These are phyloP conservation scores for Vairimorpha necatrix DNA, from an alignment of 371 early-diverging fungal species.

Conservation along the genomic window DNA sequence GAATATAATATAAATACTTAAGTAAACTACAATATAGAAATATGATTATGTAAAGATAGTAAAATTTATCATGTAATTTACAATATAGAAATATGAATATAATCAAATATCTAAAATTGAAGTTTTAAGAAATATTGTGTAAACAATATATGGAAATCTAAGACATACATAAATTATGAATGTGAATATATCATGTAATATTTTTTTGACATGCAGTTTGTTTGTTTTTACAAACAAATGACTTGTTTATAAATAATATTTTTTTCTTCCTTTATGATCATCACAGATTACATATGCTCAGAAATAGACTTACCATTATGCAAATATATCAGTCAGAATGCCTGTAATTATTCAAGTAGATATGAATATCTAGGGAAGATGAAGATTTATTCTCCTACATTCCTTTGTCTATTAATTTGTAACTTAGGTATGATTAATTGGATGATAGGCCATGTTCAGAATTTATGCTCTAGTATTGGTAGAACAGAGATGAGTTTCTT, in stretches of 20 bases:
- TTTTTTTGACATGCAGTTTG: too few relatives aligned
- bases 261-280: background rate
- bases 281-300: conserved; percentile 42
- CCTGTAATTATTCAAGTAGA: conserved; percentile 32
- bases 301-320: conserved; percentile 50
- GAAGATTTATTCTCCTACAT: conserved; percentile 42
- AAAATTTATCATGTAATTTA: too few relatives aligned
- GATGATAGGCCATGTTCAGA: conserved; percentile 47
- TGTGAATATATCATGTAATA: too few relatives aligned
- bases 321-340: conserved; percentile 17
- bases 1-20: too few relatives aligned
- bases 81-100: too few relatives aligned
- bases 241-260: background rate
- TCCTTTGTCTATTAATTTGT: conserved; percentile 34
- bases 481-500: conserved; percentile 57
- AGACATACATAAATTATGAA: too few relatives aligned
- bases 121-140: too few relatives aligned
- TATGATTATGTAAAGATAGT: too few relatives aligned
- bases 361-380: conserved; percentile 5
- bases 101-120: too few relatives aligned
- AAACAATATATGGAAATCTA: too few relatives aligned
- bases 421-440: conserved; percentile 23
- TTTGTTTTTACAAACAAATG: background rate
- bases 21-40: too few relatives aligned
- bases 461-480: conserved; percentile 48